Percentiles rank a stretch among this genome's conserved stretches.
Evolutionary conservation across 2,329 filamentous ascomycete genomes (phyloP).

Genomic region (Aureobasidium musti): DNA sequence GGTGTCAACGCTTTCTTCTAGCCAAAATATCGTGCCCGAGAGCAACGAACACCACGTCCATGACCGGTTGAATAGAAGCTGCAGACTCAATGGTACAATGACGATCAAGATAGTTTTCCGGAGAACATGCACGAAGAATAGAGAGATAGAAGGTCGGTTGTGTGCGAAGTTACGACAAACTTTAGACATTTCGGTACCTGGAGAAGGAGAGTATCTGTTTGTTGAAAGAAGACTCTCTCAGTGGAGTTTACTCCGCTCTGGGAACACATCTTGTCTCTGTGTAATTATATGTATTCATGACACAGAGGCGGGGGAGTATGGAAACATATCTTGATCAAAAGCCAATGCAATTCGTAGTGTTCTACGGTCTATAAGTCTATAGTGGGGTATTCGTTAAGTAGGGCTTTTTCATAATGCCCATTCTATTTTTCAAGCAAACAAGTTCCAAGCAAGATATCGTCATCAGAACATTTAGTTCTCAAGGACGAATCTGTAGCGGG

Average conservation of each 20-base stretch:
- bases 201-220: neutral
- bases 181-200: neutral
- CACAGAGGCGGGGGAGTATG: neutral
- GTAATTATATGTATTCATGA: neutral
- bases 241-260: no score
- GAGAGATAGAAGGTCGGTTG: neutral
- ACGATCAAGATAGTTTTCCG: neutral
- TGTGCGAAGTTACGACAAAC: neutral
- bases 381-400: constrained; percentile 23
- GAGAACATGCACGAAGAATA: neutral
- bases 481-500: constrained; percentile 47
- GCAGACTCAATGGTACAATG: neutral
- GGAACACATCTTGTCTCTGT: neutral
- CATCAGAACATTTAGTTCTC: constrained; percentile 39
- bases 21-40: no score
- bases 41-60: neutral
- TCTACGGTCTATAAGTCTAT: constrained; percentile 25
- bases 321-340: neutral
- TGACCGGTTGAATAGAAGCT: neutral
- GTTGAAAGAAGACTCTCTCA: no score
- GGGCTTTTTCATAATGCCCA: constrained; percentile 25
- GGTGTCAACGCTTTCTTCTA: neutral
- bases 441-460: neutral
- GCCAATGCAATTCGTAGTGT: constrained; percentile 22
- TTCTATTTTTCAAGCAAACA: constrained; percentile 4